Conservation (phyloP, 176 grass and related monocot genomes). For the Aechmea fasciata region DNA sequence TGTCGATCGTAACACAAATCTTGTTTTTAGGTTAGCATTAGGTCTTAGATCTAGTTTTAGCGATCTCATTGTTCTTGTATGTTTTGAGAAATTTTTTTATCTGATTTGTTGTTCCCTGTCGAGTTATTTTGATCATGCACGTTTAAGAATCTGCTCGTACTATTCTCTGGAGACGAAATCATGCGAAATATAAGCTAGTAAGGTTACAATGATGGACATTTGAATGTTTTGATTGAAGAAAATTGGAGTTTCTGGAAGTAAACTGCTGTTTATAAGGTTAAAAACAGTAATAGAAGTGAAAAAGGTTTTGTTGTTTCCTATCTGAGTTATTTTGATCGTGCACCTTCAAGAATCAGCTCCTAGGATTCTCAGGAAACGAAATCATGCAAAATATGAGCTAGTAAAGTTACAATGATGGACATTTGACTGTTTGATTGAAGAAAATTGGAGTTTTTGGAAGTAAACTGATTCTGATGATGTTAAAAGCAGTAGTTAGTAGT, state of each 20-base stretch:
- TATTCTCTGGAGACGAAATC: not conserved
- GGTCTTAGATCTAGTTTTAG: not conserved
- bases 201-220: not conserved
- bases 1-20: not conserved
- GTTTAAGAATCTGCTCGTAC: too few species aligned
- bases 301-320: not conserved
- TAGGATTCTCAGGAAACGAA: not conserved
- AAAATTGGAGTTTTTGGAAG: too few species aligned
- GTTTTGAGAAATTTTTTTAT: too few species aligned
- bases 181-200: not conserved
- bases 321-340: not conserved
- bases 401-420: not conserved
- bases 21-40: not conserved
- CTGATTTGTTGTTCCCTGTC: not conserved
- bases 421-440: too few species aligned
- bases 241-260: too few species aligned
- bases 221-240: too few species aligned
- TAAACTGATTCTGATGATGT: too few species aligned
- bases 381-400: not conserved
- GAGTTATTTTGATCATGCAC: not conserved
- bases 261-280: too few species aligned
- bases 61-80: not conserved
- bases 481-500: too few species aligned
- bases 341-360: not conserved
- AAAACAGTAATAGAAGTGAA: too few species aligned